Evolutionary conservation across 2,329 filamentous ascomycete genomes (phyloP).

Genomic region (Simplicillium aogashimaense): DNA sequence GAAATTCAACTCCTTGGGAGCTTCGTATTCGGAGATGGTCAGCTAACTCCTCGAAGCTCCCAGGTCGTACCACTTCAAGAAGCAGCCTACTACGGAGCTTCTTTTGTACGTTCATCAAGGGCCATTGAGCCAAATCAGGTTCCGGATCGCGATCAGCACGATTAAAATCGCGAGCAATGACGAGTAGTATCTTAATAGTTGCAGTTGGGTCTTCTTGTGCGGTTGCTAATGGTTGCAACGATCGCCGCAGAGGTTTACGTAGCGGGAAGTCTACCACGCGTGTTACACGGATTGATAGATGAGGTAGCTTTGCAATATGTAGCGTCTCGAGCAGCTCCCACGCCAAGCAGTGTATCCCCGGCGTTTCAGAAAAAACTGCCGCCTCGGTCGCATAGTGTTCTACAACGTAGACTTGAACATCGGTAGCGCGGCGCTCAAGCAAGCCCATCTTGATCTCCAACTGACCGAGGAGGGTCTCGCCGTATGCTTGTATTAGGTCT

Average conservation of each 20-base stretch:
- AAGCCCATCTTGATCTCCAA: constrained; percentile 7
- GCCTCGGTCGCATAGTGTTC: constrained; percentile 12
- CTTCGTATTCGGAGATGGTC: constrained; percentile 11
- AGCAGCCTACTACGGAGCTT: constrained; percentile 14
- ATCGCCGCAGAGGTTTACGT: neutral
- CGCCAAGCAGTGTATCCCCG: constrained; percentile 15
- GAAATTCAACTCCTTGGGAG: constrained; percentile 13
- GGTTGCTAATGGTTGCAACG: constrained; percentile 9
- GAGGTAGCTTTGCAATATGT: constrained; percentile 7
- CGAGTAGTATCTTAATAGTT: constrained; percentile 15
- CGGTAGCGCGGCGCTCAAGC: constrained; percentile 6
- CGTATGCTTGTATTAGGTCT: constrained; percentile 12
- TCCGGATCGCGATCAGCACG: constrained; percentile 16
- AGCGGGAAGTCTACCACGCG: constrained; percentile 14
- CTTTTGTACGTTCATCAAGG: constrained; percentile 17
- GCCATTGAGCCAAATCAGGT: constrained; percentile 18
- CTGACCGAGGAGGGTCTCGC: constrained; percentile 11
- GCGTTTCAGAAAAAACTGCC: constrained; percentile 4
- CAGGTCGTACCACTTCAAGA: constrained; percentile 15
- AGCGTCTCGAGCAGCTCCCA: constrained; percentile 17
- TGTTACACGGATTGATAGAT: constrained; percentile 14
- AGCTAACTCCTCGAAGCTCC: constrained; percentile 14
- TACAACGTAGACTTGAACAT: constrained; percentile 14
- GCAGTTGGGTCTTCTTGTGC: constrained; percentile 10
- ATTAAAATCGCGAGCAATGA: constrained; percentile 16